Percentiles rank a stretch among this genome's conserved stretches.
Evolutionary conservation across 192 early-diverging fungal species (phyloP).

Genomic region (Entophlyctis luteolus): DNA sequence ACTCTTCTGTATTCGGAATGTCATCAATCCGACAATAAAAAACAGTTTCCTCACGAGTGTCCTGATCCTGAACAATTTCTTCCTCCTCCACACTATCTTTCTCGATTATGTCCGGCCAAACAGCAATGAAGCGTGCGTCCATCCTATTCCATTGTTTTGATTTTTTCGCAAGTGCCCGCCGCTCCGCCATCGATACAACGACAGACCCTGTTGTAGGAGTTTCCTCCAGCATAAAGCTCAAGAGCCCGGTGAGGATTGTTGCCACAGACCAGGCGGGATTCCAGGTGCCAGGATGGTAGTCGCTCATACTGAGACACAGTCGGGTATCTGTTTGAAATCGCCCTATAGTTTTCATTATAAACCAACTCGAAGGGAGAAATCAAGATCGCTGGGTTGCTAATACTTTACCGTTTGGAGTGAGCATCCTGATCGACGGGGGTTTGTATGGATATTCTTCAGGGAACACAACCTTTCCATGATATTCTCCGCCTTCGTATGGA

Average conservation of each 20-base stretch:
- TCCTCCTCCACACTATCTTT: background rate
- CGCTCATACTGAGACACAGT: slow-evolving; percentile 94
- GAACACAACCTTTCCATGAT: slow-evolving; percentile 77
- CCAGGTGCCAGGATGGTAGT: slow-evolving; percentile 80
- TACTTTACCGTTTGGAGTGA: slow-evolving; percentile 48
- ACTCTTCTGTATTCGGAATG: background rate
- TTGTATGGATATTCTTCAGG: slow-evolving; percentile 31
- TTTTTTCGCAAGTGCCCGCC: slow-evolving; percentile 68
- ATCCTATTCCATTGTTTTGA: slow-evolving; percentile 77
- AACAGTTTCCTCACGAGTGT: background rate
- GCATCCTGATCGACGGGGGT: slow-evolving; percentile 53
- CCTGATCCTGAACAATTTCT: background rate
- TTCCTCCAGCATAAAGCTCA: slow-evolving; percentile 96
- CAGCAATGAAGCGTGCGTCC: slow-evolving; percentile 60
- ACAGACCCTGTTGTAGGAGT: slow-evolving; percentile 88
- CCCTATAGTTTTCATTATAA: slow-evolving; percentile 44
- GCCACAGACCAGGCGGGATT: slow-evolving; percentile 97
- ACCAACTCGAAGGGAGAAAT: background rate
- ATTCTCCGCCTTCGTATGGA: slow-evolving; percentile 84
- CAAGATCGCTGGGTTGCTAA: background rate
- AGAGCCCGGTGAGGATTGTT: slow-evolving; percentile 90
- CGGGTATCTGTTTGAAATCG: slow-evolving; percentile 89
- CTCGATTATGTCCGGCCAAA: background rate
- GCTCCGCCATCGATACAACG: slow-evolving; percentile 72
- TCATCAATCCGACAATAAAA: too few species aligned